Evolutionary conservation across 169 alveolate species (phyloP).

Genomic region (Cyclospora cayetanensis): DNA sequence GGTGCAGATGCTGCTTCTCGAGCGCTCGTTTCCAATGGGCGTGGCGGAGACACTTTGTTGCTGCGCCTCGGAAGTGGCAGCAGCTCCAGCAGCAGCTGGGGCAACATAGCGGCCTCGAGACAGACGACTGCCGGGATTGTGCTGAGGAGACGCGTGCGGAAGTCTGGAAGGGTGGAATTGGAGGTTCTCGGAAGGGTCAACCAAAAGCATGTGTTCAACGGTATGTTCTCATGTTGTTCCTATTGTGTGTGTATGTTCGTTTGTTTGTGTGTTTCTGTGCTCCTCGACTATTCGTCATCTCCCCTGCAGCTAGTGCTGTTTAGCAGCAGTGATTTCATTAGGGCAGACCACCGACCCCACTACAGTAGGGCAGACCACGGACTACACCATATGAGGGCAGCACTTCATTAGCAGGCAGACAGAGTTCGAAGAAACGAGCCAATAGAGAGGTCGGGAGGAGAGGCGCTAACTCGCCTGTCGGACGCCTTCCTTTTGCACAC

Average conservation of each 20-base stretch:
- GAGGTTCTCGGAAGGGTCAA: background rate
- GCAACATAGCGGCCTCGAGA: background rate
- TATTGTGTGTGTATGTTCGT: background rate
- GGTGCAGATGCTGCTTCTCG: constrained; percentile 5
- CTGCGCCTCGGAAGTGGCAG: constrained; percentile 32
- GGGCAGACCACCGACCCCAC: background rate
- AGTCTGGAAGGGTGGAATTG: constrained; percentile 39
- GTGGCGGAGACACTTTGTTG: background rate
- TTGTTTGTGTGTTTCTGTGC: background rate
- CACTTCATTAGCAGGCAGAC: too few species aligned
- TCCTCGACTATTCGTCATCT: background rate
- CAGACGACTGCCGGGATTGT: constrained; percentile 10
- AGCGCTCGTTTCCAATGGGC: background rate
- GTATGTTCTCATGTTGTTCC: background rate
- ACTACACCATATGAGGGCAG: too few species aligned
- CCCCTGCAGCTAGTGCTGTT: background rate
- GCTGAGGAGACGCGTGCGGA: background rate
- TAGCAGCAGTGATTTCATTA: background rate
- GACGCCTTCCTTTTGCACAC: too few species aligned
- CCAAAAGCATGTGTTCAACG: constrained; percentile 30
- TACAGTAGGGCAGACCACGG: background rate
- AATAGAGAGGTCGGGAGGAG: too few species aligned
- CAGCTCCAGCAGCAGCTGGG: constrained; percentile 61
- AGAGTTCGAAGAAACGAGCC: too few species aligned
- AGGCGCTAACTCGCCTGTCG: too few species aligned